These are phyloP conservation scores for Exophiala sp. DNA, from an alignment of 2,329 filamentous ascomycete species.

Conservation along the genomic window DNA sequence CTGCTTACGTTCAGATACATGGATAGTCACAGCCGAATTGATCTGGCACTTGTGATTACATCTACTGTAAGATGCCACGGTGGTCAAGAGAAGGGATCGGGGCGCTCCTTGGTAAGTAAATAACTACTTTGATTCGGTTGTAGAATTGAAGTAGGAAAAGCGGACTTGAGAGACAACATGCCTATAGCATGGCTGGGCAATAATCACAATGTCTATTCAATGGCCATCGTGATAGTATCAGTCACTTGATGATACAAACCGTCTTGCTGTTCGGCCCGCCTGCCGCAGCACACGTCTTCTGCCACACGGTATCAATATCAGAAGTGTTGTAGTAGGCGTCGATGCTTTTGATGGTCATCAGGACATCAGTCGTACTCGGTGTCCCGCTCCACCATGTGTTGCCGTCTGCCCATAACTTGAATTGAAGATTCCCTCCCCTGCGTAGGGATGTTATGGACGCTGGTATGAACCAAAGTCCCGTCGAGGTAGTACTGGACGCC, in stretches of 20 bases:
- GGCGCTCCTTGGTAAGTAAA: no score
- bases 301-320: conserved; percentile 11
- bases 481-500: conserved; percentile 31
- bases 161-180: no score
- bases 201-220: not conserved
- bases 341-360: conserved; percentile 27
- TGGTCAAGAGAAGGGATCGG: no score
- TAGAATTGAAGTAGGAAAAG: no score
- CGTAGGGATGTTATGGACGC: conserved; percentile 22
- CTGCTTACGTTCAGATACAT: no score
- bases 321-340: conserved; percentile 31
- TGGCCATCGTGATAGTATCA: not conserved
- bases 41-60: no score
- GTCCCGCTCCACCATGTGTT: conserved; percentile 30
- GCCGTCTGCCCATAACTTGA: conserved; percentile 33
- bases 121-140: no score
- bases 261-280: conserved; percentile 28
- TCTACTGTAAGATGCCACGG: no score
- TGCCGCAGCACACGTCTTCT: conserved; percentile 21
- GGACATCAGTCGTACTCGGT: conserved; percentile 30
- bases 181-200: no score
- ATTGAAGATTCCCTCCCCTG: conserved; percentile 27
- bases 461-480: conserved; percentile 24
- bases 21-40: no score
- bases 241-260: conserved; percentile 16